Conservation (phyloP, 2,329 filamentous ascomycete species). For the Nigrospora osmanthi region DNA sequence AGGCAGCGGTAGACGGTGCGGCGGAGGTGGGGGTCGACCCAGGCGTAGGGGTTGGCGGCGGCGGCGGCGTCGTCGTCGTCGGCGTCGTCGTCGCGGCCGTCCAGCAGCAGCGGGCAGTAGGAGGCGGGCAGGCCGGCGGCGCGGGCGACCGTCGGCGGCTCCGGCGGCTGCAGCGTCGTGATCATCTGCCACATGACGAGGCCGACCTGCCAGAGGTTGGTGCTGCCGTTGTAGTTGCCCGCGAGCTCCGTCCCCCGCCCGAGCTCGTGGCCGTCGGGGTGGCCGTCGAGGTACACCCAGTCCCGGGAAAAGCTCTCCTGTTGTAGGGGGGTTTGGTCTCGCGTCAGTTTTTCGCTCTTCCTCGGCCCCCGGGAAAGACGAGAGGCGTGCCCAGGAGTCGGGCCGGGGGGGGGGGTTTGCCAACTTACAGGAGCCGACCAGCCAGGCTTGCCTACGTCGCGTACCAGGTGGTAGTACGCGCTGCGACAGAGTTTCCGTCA, state of each 20-base stretch:
- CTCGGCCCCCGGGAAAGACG: neutral
- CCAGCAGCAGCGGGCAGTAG: neutral
- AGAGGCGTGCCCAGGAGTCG: too few relatives aligned
- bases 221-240: neutral
- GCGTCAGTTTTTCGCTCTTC: neutral
- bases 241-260: neutral
- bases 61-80: too few relatives aligned
- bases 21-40: neutral
- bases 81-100: too few relatives aligned
- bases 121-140: neutral
- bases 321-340: too few relatives aligned
- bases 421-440: neutral
- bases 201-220: neutral
- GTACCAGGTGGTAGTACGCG: neutral
- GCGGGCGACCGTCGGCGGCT: neutral
- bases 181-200: constrained; percentile 1
- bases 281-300: neutral
- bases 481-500: neutral
- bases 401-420: neutral
- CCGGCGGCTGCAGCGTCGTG: neutral
- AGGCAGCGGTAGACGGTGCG: neutral
- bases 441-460: neutral
- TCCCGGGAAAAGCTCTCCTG: neutral
- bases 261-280: neutral
- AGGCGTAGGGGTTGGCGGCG: neutral